phyloP scores from a whole-genome alignment of 2,329 filamentous ascomycete species.

The Juglanconis sp. region DNA sequence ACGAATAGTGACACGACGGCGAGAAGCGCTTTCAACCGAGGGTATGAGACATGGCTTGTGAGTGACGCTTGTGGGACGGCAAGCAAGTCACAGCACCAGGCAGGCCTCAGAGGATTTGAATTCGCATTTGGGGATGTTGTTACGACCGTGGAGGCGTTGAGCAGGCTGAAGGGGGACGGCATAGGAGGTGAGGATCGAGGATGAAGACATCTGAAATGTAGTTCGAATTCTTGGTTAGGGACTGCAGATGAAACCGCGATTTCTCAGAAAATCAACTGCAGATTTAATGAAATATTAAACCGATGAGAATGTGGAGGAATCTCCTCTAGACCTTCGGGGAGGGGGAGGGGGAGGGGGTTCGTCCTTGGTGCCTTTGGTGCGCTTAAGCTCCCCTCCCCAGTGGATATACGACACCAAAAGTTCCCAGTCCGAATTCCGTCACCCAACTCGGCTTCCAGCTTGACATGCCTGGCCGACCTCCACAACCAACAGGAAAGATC shows the following conservation, averaged over 20 bases:
- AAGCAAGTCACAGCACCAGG: constrained; percentile 30
- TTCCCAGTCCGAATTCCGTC: neutral
- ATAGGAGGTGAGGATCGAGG: neutral
- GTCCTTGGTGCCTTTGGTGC: too few relatives aligned
- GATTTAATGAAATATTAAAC: too few relatives aligned
- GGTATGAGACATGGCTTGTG: constrained; percentile 39
- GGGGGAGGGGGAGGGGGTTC: too few relatives aligned
- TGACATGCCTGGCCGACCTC: neutral
- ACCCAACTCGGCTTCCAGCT: neutral
- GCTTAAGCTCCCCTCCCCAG: neutral
- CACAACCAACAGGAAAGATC: neutral
- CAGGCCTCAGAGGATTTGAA: constrained; percentile 29
- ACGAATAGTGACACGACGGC: constrained; percentile 31
- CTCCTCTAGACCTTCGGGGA: too few relatives aligned
- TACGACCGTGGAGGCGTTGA: neutral
- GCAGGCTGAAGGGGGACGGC: neutral
- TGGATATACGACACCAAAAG: neutral
- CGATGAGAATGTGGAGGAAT: too few relatives aligned
- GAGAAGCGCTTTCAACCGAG: constrained; percentile 35
- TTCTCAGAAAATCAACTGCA: too few relatives aligned
- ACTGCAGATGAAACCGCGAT: too few relatives aligned
- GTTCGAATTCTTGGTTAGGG: too few relatives aligned
- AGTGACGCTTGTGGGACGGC: constrained; percentile 35
- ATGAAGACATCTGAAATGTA: neutral
- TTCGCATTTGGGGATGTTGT: constrained; percentile 30